These are phyloP conservation scores for Pseudogymnoascus sp. DNA, from an alignment of 2,329 filamentous ascomycete genomes.

Conservation along the genomic window DNA sequence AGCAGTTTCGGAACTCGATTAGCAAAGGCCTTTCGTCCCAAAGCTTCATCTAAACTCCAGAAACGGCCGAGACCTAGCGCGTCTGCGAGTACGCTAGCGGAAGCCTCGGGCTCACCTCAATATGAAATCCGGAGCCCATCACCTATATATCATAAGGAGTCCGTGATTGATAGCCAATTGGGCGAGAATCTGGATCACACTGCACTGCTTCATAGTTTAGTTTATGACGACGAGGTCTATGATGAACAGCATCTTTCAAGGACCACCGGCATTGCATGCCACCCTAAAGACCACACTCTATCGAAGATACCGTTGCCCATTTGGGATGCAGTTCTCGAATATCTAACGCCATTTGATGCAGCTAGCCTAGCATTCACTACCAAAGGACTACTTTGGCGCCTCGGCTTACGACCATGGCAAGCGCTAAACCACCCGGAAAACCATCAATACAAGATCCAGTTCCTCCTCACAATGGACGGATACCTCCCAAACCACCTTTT, in stretches of 20 bases:
- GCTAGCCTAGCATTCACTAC: constrained; percentile 43
- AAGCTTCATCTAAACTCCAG: not conserved
- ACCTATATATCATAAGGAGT: not conserved
- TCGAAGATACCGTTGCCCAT: constrained; percentile 21
- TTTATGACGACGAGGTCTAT: not conserved
- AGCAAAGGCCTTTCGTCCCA: not conserved
- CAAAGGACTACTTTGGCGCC: constrained; percentile 37
- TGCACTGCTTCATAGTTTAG: constrained; percentile 26
- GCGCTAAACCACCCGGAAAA: constrained; percentile 37
- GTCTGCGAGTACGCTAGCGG: not conserved
- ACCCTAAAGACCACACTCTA: not conserved
- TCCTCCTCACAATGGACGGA: constrained; percentile 44
- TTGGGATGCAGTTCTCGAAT: constrained; percentile 39
- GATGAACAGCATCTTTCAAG: not conserved
- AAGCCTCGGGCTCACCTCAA: not conserved
- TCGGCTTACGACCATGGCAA: constrained; percentile 36
- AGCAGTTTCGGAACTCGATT: not conserved
- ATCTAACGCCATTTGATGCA: constrained; percentile 38
- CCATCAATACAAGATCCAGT: constrained; percentile 38
- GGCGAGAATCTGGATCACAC: constrained; percentile 28
- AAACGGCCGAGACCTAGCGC: not conserved
- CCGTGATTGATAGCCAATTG: constrained; percentile 18
- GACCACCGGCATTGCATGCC: not conserved
- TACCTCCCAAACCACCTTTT: constrained; percentile 48
- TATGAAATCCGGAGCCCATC: not conserved